A percentile compares a stretch with the other conserved stretches of the same genome.
These are phyloP conservation scores for Albophoma yamanashiensis DNA, from an alignment of 2,329 filamentous ascomycete genomes.

Conservation along the genomic window DNA sequence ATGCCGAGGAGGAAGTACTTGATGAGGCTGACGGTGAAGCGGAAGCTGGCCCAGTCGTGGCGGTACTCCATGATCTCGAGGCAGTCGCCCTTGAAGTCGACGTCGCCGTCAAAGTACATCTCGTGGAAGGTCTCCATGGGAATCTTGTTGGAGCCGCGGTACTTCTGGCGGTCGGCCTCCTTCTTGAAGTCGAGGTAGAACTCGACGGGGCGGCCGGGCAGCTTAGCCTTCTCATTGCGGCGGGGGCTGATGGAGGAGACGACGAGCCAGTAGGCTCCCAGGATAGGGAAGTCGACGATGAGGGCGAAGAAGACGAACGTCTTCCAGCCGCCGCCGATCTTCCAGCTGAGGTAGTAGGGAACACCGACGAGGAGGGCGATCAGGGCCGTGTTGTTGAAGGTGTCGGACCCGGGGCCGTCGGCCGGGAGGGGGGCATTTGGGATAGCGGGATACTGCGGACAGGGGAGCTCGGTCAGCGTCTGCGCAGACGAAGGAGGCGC, in stretches of 20 bases:
- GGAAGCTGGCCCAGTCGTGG: constrained; percentile 94
- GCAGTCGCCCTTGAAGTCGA: constrained; percentile 89
- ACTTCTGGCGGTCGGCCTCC: constrained; percentile 49
- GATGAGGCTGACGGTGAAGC: constrained; percentile 77
- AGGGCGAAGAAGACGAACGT: constrained; percentile 79
- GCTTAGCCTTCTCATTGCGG: constrained; percentile 83
- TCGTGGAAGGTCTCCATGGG: constrained; percentile 92
- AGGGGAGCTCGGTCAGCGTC: neutral
- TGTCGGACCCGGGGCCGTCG: constrained; percentile 72
- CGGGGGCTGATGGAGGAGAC: constrained; percentile 74
- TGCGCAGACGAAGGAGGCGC: neutral
- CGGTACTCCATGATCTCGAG: constrained; percentile 86
- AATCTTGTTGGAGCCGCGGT: constrained; percentile 69
- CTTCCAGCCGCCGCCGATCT: constrained; percentile 80
- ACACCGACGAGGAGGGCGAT: constrained; percentile 58
- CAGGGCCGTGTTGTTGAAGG: constrained; percentile 77
- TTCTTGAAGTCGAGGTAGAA: constrained; percentile 81
- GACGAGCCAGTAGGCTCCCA: constrained; percentile 73
- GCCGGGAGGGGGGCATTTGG: constrained; percentile 91
- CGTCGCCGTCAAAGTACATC: constrained; percentile 93
- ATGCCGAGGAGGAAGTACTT: constrained; percentile 82
- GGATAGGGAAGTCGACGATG: constrained; percentile 67
- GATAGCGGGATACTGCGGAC: constrained; percentile 49
- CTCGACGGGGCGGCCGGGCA: constrained; percentile 79
- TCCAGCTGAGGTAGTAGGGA: constrained; percentile 73